Percentiles rank a stretch among this genome's conserved stretches.
These are phyloP conservation scores for Venturia pyrina DNA, from an alignment of 2,329 filamentous ascomycete genomes.

Conservation along the genomic window DNA sequence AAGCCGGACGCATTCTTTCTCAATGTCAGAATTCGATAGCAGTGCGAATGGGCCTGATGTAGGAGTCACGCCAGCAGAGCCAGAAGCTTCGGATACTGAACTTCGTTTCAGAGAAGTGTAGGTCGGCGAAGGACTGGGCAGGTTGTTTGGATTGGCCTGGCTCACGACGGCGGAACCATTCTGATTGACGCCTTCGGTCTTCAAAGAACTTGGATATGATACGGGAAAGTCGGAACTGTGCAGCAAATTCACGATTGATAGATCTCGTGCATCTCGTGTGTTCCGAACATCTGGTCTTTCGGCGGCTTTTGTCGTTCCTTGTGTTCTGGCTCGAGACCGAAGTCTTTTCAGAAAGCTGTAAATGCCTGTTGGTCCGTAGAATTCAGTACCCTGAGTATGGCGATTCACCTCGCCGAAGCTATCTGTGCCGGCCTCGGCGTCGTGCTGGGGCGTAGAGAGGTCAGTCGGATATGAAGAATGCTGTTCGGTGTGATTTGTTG, in stretches of 20 bases:
- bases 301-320: not conserved
- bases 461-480: not conserved
- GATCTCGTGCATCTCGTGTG: conserved; percentile 3
- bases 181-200: not conserved
- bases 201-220: not conserved
- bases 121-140: conserved; percentile 4
- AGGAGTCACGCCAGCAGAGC: not conserved
- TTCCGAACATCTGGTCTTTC: not conserved
- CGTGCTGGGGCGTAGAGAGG: not conserved
- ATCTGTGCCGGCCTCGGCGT: not conserved
- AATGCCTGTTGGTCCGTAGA: conserved; percentile 14
- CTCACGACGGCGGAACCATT: not conserved
- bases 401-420: conserved; percentile 14
- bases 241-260: conserved; percentile 13
- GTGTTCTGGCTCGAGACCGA: conserved; percentile 10
- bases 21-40: conserved; percentile 10
- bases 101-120: not conserved
- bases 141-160: not conserved
- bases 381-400: conserved; percentile 15
- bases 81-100: not conserved
- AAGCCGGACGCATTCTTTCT: conserved; percentile 17
- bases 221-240: conserved; percentile 12
- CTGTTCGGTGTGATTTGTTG: not conserved
- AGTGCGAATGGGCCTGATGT: not conserved
- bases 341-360: conserved; percentile 14